Evolutionary conservation across 106 monocot genomes (phyloP).

Genomic region (Allium cepa): DNA sequence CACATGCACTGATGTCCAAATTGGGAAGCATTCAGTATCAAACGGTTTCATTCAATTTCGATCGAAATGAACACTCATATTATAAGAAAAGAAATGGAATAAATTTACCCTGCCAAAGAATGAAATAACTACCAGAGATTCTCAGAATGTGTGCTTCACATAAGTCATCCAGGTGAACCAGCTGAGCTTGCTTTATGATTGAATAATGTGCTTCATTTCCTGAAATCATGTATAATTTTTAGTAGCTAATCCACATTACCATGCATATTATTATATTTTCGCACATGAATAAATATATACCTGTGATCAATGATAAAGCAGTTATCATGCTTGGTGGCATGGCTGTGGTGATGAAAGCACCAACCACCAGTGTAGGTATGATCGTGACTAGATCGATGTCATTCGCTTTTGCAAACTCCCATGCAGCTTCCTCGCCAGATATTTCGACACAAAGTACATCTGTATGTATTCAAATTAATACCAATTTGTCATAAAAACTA

Average conservation of each 20-base stretch:
- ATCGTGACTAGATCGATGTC: slow-evolving; percentile 45
- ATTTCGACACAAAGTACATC: slow-evolving; percentile 82
- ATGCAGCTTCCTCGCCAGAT: slow-evolving; percentile 72
- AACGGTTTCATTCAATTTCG: too few relatives aligned
- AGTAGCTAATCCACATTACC: too few relatives aligned
- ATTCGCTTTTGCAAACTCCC: slow-evolving; percentile 50
- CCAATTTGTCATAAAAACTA: not conserved
- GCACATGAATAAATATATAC: slow-evolving; percentile 8
- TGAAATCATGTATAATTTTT: slow-evolving; percentile 3
- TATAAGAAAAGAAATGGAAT: too few relatives aligned
- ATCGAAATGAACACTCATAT: too few relatives aligned
- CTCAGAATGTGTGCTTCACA: slow-evolving; percentile 20
- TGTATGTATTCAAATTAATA: slow-evolving; percentile 6
- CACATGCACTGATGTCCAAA: too few relatives aligned
- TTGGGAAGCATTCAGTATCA: too few relatives aligned
- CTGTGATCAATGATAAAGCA: slow-evolving; percentile 55
- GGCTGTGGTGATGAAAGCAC: slow-evolving; percentile 41
- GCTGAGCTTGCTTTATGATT: slow-evolving; percentile 49
- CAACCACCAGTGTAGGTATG: slow-evolving; percentile 59
- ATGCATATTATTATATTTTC: too few relatives aligned
- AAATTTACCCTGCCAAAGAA: too few relatives aligned
- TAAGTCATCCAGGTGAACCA: slow-evolving; percentile 70
- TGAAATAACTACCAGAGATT: too few relatives aligned
- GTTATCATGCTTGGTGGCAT: slow-evolving; percentile 78
- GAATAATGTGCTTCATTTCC: slow-evolving; percentile 54